Base-by-base conservation (phyloP, 1,284 basidiomycete genomes). In the Ceratobasidium sp. region DNA sequence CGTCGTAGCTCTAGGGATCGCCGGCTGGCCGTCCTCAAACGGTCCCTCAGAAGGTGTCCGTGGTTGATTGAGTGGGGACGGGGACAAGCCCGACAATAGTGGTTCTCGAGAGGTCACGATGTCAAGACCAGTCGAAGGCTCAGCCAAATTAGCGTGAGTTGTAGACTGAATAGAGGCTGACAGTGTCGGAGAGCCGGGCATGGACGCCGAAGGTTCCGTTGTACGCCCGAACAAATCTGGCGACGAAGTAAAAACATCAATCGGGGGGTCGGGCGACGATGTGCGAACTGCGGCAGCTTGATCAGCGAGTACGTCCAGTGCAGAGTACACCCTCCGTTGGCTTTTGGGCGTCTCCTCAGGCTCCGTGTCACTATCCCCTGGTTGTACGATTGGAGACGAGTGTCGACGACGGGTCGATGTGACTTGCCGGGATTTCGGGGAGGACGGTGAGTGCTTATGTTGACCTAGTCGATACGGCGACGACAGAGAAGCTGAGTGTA, bases 221-320 rank as follows among this genome's bases (percentile, higher is more conserved):
- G 47, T 17, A 7, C 36, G 56, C 27, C 27, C 27, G n/a, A 27
- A 44, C 22, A 27, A 27, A 3, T 72, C 56, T 17, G 54, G 67
- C 22, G 67, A 60, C 36, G 53, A 29, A 15, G 24, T 48, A 19
- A 22, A 45, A n/a, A 9, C 41, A 14, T 72, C 67, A 9, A n/a
- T 48, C 60, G 67, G 47, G 11, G 33, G 56, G 56, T 72, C 67
- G 17, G 67, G 67, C 19, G 67, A 72, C 11, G 54, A 71, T 4
- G 67, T 72, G 33, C 67, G 67, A 9, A 22, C 67, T 29, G 67
- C 67, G 24, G 67, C 67, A 22, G 67, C 67, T 45, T 72, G 67
- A 31, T 72, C 67, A 11, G 67, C 67, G 19, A 72, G 31, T 17
- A 72, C 67, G 36, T 72, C 67, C 56, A 72, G 45, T 19, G 67